phyloP scores from a whole-genome alignment of 2,329 filamentous ascomycete species.

The Karstenula rhodostoma region DNA sequence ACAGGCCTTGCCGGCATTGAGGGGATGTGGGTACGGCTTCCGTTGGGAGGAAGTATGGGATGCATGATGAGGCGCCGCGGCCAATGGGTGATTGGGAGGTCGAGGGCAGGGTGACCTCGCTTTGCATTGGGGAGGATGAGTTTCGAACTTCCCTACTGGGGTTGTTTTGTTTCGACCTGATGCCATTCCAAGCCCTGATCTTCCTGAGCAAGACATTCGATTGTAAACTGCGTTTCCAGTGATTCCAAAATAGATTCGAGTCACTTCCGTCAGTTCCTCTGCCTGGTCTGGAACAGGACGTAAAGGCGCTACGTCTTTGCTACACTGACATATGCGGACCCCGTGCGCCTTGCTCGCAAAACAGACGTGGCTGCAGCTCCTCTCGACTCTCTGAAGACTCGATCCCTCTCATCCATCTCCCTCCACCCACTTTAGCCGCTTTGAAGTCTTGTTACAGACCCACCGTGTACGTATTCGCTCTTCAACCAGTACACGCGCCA shows the following conservation, averaged over 20 bases:
- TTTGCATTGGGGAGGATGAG: neutral
- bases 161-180: neutral
- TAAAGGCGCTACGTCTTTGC: conserved; percentile 3
- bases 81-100: neutral
- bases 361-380: conserved; percentile 8
- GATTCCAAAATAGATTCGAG: neutral
- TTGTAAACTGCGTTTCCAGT: too few species aligned
- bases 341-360: conserved; percentile 2
- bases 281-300: neutral
- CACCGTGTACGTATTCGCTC: neutral
- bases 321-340: neutral
- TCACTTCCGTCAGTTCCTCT: neutral
- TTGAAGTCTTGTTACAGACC: neutral
- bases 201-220: too few species aligned
- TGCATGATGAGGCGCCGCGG: neutral
- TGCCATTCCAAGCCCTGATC: too few species aligned
- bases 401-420: neutral
- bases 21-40: neutral
- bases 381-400: neutral
- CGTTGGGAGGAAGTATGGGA: neutral
- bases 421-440: neutral
- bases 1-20: neutral
- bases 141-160: neutral
- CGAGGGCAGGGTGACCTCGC: neutral
- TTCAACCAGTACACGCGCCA: neutral